phyloP scores from a whole-genome alignment of 23 red algal species.

The Gracilaria gracilis region DNA sequence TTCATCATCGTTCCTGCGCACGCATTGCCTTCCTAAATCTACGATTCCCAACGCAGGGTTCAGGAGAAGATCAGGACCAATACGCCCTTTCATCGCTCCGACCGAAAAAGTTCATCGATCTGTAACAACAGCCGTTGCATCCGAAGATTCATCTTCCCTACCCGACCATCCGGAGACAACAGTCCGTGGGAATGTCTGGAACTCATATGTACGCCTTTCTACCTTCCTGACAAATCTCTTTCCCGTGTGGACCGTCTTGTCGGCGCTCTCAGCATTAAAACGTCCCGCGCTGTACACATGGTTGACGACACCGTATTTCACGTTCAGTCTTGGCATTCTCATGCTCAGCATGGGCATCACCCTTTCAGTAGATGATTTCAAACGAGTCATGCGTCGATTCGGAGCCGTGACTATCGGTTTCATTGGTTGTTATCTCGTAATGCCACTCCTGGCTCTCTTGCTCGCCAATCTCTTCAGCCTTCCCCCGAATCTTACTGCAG shows the following conservation, averaged over 20 bases:
- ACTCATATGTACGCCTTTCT: conserved; percentile 56
- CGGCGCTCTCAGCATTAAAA: conserved; percentile 72
- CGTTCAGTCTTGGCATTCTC: conserved; percentile 83
- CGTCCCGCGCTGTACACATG: conserved; percentile 80
- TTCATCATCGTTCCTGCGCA: conserved; percentile 10
- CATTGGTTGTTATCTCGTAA: conserved; percentile 85
- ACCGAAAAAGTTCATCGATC: not conserved
- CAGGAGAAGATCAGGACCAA: not conserved
- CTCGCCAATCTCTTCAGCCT: conserved; percentile 70
- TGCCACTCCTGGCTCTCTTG: conserved; percentile 76
- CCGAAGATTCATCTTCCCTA: not conserved
- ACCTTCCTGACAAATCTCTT: conserved; percentile 98
- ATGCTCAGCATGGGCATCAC: conserved; percentile 99
- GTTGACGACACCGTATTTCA: conserved; percentile 92
- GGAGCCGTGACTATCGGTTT: conserved; percentile 88
- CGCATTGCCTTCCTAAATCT: not conserved
- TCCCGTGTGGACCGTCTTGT: conserved; percentile 90
- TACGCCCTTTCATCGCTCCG: not conserved
- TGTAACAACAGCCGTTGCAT: conserved; percentile 11
- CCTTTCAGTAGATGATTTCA: conserved; percentile 85
- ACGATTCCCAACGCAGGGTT: not conserved
- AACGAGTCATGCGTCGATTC: conserved; percentile 73
- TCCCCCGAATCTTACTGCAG: conserved; percentile 76
- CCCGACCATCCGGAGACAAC: not conserved
- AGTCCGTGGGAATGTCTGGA: conserved; percentile 18